Percentiles rank a stretch among this genome's conserved stretches.
These are phyloP conservation scores for Capsicum rhomboideum DNA, from an alignment of 257 asterid genomes.

Conservation along the genomic window DNA sequence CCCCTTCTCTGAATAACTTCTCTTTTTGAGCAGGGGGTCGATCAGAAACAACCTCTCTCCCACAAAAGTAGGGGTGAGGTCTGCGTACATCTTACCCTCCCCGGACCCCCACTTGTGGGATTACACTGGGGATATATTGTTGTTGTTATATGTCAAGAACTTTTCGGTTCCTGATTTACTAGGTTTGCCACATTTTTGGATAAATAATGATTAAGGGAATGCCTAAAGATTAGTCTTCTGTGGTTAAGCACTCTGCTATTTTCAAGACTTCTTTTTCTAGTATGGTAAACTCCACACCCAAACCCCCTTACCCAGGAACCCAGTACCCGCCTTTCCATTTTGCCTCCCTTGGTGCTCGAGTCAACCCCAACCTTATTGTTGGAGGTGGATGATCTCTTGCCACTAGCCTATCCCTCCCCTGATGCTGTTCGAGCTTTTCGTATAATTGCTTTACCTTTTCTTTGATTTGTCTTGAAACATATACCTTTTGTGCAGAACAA, in stretches of 20 bases:
- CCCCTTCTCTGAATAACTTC: neutral
- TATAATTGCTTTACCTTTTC: neutral
- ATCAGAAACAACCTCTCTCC: neutral
- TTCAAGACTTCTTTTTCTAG: neutral
- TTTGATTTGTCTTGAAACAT: neutral
- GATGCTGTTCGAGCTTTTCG: neutral
- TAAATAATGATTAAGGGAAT: neutral
- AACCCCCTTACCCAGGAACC: neutral
- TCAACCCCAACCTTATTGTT: neutral
- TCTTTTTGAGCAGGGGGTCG: neutral
- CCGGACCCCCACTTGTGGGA: neutral
- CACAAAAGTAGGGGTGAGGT: neutral
- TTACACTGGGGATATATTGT: neutral
- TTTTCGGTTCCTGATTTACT: neutral
- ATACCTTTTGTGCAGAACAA: slow-evolving; percentile 27
- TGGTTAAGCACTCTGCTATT: neutral
- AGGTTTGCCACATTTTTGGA: neutral
- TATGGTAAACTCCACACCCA: neutral
- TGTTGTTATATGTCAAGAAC: neutral
- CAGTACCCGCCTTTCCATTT: neutral
- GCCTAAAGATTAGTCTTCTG: neutral
- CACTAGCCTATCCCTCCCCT: neutral
- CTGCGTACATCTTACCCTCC: neutral
- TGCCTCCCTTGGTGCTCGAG: neutral
- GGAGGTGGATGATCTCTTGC: neutral